Conservation (phyloP, 1,139 yeast genomes). For the Sugiyamaella novakii region DNA sequence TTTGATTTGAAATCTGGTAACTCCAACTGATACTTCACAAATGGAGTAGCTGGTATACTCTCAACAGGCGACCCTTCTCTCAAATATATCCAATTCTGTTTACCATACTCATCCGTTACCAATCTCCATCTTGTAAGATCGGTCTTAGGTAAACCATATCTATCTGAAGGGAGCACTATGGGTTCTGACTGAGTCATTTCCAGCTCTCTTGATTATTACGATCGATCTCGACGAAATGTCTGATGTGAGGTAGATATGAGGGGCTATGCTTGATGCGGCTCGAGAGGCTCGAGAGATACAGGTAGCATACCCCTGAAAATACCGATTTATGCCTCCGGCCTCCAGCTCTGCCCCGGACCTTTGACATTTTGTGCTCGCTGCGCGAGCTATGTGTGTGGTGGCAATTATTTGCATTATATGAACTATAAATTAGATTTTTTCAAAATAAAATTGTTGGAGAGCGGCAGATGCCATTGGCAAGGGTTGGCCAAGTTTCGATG, state of each 20-base stretch:
- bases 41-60: conserved; percentile 33
- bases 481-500: conserved; percentile 16
- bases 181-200: not conserved
- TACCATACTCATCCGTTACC: conserved; percentile 67
- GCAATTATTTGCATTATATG: too few species aligned
- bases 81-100: conserved; percentile 80
- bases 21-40: conserved; percentile 59
- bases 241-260: not conserved
- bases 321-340: too few species aligned
- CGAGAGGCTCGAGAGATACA: not conserved
- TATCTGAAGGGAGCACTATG: conserved; percentile 38
- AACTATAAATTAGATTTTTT: not conserved
- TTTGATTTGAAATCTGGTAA: conserved; percentile 51
- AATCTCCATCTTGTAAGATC: conserved; percentile 79
- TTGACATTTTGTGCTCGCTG: too few species aligned
- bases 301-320: too few species aligned
- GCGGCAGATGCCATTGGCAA: conserved; percentile 23
- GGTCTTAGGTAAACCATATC: conserved; percentile 60
- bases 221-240: not conserved
- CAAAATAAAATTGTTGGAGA: conserved; percentile 20
- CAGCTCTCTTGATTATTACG: not conserved
- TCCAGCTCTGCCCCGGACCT: too few species aligned
- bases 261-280: not conserved
- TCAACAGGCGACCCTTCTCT: conserved; percentile 44
- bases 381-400: too few species aligned